Conservation (phyloP, 2,329 filamentous ascomycete genomes). For the Cadophora gregata region DNA sequence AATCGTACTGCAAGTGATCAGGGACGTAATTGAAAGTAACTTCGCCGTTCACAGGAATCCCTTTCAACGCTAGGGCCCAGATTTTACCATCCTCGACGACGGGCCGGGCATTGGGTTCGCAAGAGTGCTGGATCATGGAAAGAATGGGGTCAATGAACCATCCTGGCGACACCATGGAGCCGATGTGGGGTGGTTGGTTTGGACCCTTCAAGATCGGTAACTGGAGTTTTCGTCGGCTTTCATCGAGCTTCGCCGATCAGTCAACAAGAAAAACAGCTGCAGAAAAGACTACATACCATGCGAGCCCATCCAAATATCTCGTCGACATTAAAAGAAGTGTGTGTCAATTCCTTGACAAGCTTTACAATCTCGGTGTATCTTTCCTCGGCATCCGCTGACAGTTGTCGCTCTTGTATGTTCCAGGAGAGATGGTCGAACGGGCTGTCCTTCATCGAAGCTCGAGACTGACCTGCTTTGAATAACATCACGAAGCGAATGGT, state of each 20-base stretch:
- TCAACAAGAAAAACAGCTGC: neutral
- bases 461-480: neutral
- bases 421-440: neutral
- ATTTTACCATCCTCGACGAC: neutral
- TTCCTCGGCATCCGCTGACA: neutral
- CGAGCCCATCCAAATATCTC: neutral
- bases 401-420: neutral
- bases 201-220: neutral
- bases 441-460: neutral
- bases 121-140: neutral
- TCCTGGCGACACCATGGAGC: neutral
- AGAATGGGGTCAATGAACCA: neutral
- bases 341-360: neutral
- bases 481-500: neutral
- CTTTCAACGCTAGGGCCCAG: neutral
- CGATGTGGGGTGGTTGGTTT: neutral
- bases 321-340: neutral
- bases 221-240: neutral
- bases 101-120: neutral
- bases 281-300: neutral
- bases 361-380: neutral
- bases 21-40: neutral
- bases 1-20: neutral
- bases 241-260: neutral
- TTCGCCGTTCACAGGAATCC: neutral